Percentiles rank a stretch among this genome's conserved stretches.
These are phyloP conservation scores for Helminthosporium solani DNA, from an alignment of 2,329 filamentous ascomycete genomes.

Conservation along the genomic window DNA sequence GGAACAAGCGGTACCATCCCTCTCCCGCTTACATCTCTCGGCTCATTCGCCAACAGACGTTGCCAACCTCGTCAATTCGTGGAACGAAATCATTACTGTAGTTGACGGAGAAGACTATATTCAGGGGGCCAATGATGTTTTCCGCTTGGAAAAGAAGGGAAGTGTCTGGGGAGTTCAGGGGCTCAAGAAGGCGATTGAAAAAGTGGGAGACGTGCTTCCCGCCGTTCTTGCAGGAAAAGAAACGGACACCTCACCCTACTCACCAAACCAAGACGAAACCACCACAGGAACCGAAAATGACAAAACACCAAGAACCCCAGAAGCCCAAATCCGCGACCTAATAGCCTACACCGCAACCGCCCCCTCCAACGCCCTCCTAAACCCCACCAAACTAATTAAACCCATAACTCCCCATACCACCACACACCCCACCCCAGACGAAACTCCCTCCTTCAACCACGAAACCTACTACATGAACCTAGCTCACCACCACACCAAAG, in stretches of 20 bases:
- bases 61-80: slow-evolving; percentile 65
- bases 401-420: slow-evolving; percentile 71
- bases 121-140: slow-evolving; percentile 78
- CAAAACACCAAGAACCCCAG: slow-evolving; percentile 25
- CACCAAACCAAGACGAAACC: slow-evolving; percentile 18
- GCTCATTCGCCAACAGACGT: slow-evolving; percentile 65
- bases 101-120: slow-evolving; percentile 71
- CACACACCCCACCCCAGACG: slow-evolving; percentile 65
- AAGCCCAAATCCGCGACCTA: slow-evolving; percentile 31
- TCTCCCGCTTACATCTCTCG: slow-evolving; percentile 82
- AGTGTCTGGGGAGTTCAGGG: slow-evolving; percentile 43
- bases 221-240: slow-evolving; percentile 28
- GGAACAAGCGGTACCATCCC: slow-evolving; percentile 68
- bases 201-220: slow-evolving; percentile 29
- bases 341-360: slow-evolving; percentile 29
- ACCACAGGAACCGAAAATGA: slow-evolving; percentile 15
- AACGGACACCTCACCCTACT: slow-evolving; percentile 19
- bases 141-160: slow-evolving; percentile 69
- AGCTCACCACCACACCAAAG: slow-evolving; percentile 62
- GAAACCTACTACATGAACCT: slow-evolving; percentile 74
- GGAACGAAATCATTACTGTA: slow-evolving; percentile 65
- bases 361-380: slow-evolving; percentile 62
- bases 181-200: slow-evolving; percentile 38
- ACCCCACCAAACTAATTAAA: slow-evolving; percentile 75
- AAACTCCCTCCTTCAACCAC: slow-evolving; percentile 87